Evolutionary conservation across 345 rosid genomes (phyloP).

Genomic region (Eucalyptus marginata): DNA sequence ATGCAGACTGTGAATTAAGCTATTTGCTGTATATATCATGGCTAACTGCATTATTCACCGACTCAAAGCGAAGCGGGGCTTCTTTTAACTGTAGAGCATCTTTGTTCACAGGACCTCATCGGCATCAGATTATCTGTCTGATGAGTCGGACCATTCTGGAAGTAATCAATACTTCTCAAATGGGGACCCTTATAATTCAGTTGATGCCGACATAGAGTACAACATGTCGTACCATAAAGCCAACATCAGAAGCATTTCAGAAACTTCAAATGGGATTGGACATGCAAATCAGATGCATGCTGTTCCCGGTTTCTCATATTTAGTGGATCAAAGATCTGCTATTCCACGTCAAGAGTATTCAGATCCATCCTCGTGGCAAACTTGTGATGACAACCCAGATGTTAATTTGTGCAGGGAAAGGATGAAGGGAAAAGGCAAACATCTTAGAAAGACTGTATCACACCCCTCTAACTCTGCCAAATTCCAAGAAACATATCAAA

Average conservation of each 20-base stretch:
- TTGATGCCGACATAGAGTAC: constrained; percentile 50
- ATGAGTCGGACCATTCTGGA: constrained; percentile 44
- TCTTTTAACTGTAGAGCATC: neutral
- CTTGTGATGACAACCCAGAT: constrained; percentile 13
- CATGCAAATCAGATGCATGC: constrained; percentile 29
- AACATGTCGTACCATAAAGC: constrained; percentile 62
- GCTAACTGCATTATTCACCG: neutral
- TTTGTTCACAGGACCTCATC: constrained; percentile 57
- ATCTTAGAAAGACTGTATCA: constrained; percentile 30
- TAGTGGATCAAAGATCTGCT: constrained; percentile 35
- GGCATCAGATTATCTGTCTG: constrained; percentile 50
- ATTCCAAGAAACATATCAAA: constrained; percentile 9
- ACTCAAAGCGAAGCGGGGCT: neutral
- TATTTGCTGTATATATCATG: neutral
- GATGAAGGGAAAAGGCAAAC: constrained; percentile 6
- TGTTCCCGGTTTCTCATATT: constrained; percentile 40
- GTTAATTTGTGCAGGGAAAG: constrained; percentile 13
- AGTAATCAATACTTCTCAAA: constrained; percentile 33
- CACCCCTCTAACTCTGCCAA: constrained; percentile 10
- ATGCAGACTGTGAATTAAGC: neutral
- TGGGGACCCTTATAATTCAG: constrained; percentile 46
- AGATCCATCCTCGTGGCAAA: constrained; percentile 4
- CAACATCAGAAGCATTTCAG: constrained; percentile 16
- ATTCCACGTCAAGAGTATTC: constrained; percentile 7
- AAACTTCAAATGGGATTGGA: constrained; percentile 31